Conservation (phyloP, 371 early-diverging fungal genomes). For the Syncephalis fuscata region DNA sequence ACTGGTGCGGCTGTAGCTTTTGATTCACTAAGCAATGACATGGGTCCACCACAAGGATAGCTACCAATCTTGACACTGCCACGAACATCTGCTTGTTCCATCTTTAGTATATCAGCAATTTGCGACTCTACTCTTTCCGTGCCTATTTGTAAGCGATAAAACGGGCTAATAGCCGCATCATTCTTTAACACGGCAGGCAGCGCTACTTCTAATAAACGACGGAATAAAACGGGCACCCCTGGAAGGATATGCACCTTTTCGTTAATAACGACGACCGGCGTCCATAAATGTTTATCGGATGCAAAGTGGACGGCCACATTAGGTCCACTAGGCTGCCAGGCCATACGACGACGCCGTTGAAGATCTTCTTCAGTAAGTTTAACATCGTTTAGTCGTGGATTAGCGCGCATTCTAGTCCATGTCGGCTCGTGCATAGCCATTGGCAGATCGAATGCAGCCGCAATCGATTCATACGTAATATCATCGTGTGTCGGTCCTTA, state of each 20-base stretch:
- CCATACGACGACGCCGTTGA: conserved; percentile 47
- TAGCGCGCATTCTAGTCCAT: conserved; percentile 25
- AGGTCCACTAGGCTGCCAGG: conserved; percentile 31
- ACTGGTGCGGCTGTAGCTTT: conserved; percentile 29
- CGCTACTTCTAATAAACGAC: conserved; percentile 19
- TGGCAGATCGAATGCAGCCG: conserved; percentile 28
- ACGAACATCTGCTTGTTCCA: conserved; percentile 20
- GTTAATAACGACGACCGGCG: conserved; percentile 43
- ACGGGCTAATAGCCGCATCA: conserved; percentile 10
- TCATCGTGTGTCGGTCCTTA: conserved; percentile 49
- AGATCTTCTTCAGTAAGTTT: neutral
- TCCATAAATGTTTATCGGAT: conserved; percentile 36
- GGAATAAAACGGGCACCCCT: conserved; percentile 48
- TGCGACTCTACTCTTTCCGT: conserved; percentile 30
- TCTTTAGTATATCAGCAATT: conserved; percentile 29
- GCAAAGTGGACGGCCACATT: conserved; percentile 13
- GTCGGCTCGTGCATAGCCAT: conserved; percentile 35
- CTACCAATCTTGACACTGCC: conserved; percentile 37
- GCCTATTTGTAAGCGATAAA: conserved; percentile 30
- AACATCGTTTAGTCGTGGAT: neutral
- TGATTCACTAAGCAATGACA: neutral
- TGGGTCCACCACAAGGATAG: conserved; percentile 22
- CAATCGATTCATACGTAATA: conserved; percentile 51
- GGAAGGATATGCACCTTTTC: conserved; percentile 54
- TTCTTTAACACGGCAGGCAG: conserved; percentile 8